Evolutionary conservation across 352 stramenopile species (phyloP).

Genomic region (Phytophthora foliorum): DNA sequence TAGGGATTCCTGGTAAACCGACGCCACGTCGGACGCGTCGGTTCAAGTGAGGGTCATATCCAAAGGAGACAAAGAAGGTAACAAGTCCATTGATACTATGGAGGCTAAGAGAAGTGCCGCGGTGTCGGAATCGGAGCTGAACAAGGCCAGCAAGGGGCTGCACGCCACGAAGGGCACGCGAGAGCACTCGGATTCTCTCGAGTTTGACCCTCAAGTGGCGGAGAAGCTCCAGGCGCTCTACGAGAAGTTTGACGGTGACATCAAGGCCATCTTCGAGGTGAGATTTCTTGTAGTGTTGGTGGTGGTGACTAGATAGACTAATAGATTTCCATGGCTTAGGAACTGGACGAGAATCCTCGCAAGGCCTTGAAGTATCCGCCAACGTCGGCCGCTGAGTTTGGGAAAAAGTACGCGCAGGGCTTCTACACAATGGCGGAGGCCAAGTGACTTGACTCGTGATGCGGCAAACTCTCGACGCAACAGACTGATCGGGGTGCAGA

Average conservation of each 20-base stretch:
- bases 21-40: constrained; percentile 19
- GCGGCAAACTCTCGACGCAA: background rate
- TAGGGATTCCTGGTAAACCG: background rate
- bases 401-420: constrained; percentile 83
- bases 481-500: background rate
- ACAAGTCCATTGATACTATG: constrained; percentile 41
- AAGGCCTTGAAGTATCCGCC: constrained; percentile 85
- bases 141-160: constrained; percentile 69
- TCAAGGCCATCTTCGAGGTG: constrained; percentile 77
- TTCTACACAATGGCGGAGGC: constrained; percentile 89
- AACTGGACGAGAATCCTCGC: constrained; percentile 79
- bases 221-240: constrained; percentile 66
- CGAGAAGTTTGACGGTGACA: constrained; percentile 69
- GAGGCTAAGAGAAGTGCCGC: constrained; percentile 61
- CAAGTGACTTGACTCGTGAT: constrained; percentile 52
- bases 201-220: constrained; percentile 69
- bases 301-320: background rate
- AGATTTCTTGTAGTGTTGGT: background rate
- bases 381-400: constrained; percentile 68
- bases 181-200: constrained; percentile 78
- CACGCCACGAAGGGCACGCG: constrained; percentile 66
- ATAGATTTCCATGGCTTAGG: constrained; percentile 28
- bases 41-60: constrained; percentile 23
- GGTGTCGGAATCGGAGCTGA: constrained; percentile 68
- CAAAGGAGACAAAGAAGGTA: background rate